Conservation (phyloP, 2,329 filamentous ascomycete species). For the Venturia asperata region DNA sequence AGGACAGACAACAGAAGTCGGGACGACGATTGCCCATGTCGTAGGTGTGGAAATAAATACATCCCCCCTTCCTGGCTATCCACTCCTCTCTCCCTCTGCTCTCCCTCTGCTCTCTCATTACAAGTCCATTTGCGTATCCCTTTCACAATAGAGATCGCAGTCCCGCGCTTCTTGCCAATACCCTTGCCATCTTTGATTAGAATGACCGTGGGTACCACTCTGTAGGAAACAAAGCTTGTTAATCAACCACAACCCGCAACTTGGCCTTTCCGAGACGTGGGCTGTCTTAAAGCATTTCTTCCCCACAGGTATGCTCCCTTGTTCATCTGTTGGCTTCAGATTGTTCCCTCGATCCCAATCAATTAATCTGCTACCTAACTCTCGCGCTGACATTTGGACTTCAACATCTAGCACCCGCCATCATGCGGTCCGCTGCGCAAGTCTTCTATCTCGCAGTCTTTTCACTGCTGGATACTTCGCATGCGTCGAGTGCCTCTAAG, state of each 20-base stretch:
- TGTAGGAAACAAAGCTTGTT: constrained; percentile 9
- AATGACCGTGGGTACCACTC: constrained; percentile 2
- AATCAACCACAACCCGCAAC: constrained; percentile 10
- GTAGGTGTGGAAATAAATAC: background rate
- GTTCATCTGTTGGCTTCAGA: background rate
- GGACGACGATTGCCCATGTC: background rate
- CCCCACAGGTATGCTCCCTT: background rate
- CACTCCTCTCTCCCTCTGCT: background rate
- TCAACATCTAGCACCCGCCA: constrained; percentile 9
- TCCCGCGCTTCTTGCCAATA: background rate
- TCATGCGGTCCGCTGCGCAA: constrained; percentile 48
- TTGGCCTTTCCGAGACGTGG: constrained; percentile 17
- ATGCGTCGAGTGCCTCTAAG: constrained; percentile 32
- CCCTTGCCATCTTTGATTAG: constrained; percentile 8
- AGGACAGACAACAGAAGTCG: constrained; percentile 5
- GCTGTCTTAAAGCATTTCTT: constrained; percentile 13
- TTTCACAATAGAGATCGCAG: background rate
- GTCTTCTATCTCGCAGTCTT: constrained; percentile 58
- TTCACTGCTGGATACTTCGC: constrained; percentile 46
- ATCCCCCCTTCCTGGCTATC: background rate
- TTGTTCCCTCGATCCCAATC: background rate
- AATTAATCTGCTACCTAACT: constrained; percentile 24
- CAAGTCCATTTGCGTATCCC: background rate
- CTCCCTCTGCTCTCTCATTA: background rate
- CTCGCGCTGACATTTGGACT: constrained; percentile 29